Conservation (phyloP, 768 basidiomycete species). For the Mycena filopes region DNA sequence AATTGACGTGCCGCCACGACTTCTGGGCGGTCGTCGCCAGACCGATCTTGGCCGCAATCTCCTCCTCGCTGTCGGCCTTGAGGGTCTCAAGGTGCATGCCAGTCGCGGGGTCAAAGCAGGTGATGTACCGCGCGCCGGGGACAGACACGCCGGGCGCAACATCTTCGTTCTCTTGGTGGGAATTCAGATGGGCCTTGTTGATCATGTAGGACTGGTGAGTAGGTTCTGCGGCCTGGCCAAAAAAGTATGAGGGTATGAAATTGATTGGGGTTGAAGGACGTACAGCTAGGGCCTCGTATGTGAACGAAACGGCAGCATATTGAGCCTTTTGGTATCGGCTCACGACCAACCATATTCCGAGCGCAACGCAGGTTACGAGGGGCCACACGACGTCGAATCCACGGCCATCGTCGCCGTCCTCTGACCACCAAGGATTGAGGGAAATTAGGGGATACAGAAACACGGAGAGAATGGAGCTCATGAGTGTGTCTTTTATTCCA, state of each 20-base stretch:
- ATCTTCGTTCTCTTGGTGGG: slow-evolving; percentile 67
- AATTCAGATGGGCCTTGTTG: slow-evolving; percentile 66
- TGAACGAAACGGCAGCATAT: slow-evolving; percentile 80
- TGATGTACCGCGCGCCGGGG: slow-evolving; percentile 75
- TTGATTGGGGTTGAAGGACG: slow-evolving; percentile 25
- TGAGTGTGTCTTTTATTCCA: not conserved
- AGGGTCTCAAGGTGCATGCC: slow-evolving; percentile 82
- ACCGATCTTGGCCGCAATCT: slow-evolving; percentile 80
- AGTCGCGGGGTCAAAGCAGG: slow-evolving; percentile 92
- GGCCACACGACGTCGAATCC: slow-evolving; percentile 73
- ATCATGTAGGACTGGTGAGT: slow-evolving; percentile 67
- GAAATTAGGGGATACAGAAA: slow-evolving; percentile 53
- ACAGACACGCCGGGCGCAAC: slow-evolving; percentile 62
- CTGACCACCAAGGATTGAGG: slow-evolving; percentile 62
- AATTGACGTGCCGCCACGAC: slow-evolving; percentile 79
- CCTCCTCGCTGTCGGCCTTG: slow-evolving; percentile 76
- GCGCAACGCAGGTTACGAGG: slow-evolving; percentile 74
- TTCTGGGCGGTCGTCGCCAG: slow-evolving; percentile 74
- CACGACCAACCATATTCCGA: slow-evolving; percentile 84
- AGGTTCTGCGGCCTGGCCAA: slow-evolving; percentile 65
- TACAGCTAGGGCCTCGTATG: slow-evolving; percentile 68
- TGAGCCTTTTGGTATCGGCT: slow-evolving; percentile 78
- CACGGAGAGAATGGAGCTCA: slow-evolving; percentile 30
- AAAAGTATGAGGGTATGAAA: slow-evolving; percentile 3
- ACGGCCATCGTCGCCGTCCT: slow-evolving; percentile 58